These are phyloP conservation scores for Paradendryphiella salina DNA, from an alignment of 2,329 filamentous ascomycete genomes.

Conservation along the genomic window DNA sequence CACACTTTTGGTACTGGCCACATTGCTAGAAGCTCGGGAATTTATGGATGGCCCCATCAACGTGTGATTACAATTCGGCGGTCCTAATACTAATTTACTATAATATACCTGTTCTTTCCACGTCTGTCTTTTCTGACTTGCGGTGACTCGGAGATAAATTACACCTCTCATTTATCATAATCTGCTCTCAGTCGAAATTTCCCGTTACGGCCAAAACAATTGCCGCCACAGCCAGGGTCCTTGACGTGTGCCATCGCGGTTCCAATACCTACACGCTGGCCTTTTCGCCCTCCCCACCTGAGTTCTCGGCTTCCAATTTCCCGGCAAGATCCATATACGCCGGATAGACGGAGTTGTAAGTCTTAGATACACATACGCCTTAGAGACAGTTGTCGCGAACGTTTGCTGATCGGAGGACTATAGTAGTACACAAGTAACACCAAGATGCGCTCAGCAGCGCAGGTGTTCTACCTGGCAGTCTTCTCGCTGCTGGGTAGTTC, in stretches of 20 bases:
- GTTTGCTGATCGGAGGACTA: conserved; percentile 41
- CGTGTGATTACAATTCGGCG: conserved; percentile 39
- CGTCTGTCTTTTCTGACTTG: conserved; percentile 16
- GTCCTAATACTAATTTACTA: conserved; percentile 22
- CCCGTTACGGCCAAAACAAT: conserved; percentile 23
- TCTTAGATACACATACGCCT: conserved; percentile 16
- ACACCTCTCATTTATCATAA: conserved; percentile 31
- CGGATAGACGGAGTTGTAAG: conserved; percentile 22
- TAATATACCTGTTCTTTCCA: conserved; percentile 22
- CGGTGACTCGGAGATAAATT: conserved; percentile 17
- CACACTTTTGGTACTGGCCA: conserved; percentile 36
- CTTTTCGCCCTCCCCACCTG: conserved; percentile 40
- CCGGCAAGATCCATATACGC: conserved; percentile 30
- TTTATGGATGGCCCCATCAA: conserved; percentile 33
- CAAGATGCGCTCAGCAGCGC: conserved; percentile 58
- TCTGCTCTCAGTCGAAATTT: conserved; percentile 18
- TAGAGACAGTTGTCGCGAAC: conserved; percentile 32
- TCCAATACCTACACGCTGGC: conserved; percentile 43
- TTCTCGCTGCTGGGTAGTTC: conserved; percentile 60
- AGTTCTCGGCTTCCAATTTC: conserved; percentile 25
- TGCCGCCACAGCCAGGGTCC: conserved; percentile 30
- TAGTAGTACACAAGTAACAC: conserved; percentile 16
- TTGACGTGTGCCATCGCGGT: conserved; percentile 23
- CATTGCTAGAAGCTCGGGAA: conserved; percentile 30
- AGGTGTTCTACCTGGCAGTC: conserved; percentile 64